These are phyloP conservation scores for Cicer chorassanicum DNA, from an alignment of 306 rosid species.

Conservation along the genomic window DNA sequence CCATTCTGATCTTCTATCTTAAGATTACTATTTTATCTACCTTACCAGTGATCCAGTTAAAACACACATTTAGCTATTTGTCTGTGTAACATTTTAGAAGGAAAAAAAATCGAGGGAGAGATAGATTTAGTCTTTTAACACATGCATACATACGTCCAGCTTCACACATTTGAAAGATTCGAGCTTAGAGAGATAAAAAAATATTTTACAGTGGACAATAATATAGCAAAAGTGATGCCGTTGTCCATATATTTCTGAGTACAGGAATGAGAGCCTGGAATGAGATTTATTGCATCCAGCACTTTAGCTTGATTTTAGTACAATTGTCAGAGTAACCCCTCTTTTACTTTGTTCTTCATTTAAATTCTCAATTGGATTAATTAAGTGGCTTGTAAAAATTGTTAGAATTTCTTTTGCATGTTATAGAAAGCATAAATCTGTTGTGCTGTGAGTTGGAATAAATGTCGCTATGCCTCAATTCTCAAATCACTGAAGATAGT, in stretches of 20 bases:
- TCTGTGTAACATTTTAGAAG: neutral
- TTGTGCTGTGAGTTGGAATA: neutral
- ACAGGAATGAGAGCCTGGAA: neutral
- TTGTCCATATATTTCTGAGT: neutral
- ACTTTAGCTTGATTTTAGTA: constrained; percentile 29
- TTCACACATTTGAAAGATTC: constrained; percentile 9
- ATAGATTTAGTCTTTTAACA: constrained; percentile 18
- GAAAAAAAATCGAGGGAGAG: neutral
- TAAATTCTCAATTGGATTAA: constrained; percentile 7
- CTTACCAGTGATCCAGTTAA: constrained; percentile 23
- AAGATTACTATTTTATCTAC: constrained; percentile 26
- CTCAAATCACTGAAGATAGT: neutral
- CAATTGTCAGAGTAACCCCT: constrained; percentile 14
- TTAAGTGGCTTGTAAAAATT: constrained; percentile 1
- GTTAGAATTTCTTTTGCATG: neutral
- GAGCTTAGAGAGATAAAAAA: neutral
- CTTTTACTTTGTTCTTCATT: constrained; percentile 16
- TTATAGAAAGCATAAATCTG: constrained; percentile 3
- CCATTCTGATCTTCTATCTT: neutral
- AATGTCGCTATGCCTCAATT: neutral
- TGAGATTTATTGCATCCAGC: constrained; percentile 18
- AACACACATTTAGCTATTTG: neutral
- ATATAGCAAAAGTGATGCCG: neutral
- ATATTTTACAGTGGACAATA: neutral
- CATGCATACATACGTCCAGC: constrained; percentile 22